These are phyloP conservation scores for Metarhizium rileyi DNA, from an alignment of 2,329 filamentous ascomycete genomes.

Conservation along the genomic window DNA sequence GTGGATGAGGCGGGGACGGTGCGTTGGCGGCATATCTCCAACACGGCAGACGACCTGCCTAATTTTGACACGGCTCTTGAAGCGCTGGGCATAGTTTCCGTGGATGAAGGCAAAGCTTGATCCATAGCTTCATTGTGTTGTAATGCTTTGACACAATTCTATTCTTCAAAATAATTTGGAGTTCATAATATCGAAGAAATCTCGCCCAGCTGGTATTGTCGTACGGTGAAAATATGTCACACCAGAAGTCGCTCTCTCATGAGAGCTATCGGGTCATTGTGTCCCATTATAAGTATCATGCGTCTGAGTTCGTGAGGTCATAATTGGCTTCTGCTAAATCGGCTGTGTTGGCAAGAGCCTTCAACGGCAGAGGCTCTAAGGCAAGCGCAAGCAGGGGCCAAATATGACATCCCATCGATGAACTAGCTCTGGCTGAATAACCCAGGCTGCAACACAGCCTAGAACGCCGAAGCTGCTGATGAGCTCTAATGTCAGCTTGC, in stretches of 20 bases:
- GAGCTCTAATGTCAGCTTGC: conserved; percentile 62
- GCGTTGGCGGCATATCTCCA: conserved; percentile 20
- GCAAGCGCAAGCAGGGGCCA: not conserved
- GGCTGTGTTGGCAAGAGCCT: too few relatives aligned
- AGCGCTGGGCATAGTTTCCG: conserved; percentile 14
- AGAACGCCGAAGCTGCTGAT: conserved; percentile 65
- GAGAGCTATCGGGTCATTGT: too few relatives aligned
- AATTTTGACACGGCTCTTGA: conserved; percentile 19
- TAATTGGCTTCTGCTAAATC: too few relatives aligned
- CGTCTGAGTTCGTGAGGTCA: too few relatives aligned
- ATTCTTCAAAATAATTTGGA: too few relatives aligned
- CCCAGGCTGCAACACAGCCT: conserved; percentile 60
- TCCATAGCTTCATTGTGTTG: too few relatives aligned
- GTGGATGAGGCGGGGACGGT: conserved; percentile 22
- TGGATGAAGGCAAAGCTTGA: not conserved
- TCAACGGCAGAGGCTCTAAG: not conserved
- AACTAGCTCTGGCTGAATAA: conserved; percentile 23
- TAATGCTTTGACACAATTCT: too few relatives aligned
- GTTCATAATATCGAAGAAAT: too few relatives aligned
- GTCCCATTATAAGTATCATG: too few relatives aligned
- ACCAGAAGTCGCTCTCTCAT: too few relatives aligned
- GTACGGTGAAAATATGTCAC: not conserved
- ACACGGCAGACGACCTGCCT: conserved; percentile 21
- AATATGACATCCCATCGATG: conserved; percentile 8
- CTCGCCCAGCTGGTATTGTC: too few relatives aligned